Evolutionary conservation across 805 yeast genomes (phyloP), one percentile per base, ranked within the genome.

Genomic region (Candida sakaeoensis): DNA sequence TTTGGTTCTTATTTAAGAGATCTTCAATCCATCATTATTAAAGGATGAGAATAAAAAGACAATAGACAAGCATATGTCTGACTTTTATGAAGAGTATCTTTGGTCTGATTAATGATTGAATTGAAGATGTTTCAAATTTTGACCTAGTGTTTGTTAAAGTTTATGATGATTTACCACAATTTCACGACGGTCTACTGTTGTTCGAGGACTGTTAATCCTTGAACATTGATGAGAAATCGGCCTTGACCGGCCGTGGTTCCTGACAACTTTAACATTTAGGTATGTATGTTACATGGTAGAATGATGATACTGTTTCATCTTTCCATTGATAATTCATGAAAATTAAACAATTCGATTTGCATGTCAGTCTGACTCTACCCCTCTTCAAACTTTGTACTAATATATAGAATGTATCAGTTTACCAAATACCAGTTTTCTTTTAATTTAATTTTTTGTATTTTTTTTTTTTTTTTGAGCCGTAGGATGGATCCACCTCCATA

Each of bases 11-110:
- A 15, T 38, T 32, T 32, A 26, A 18, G 17, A 18, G 14, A 5
- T 27, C 32, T 36, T 29, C 27, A 36, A 36, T 29, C 16, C 14
- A n/a, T 29, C 40, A 36, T 36, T 29, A 17, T 27, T 77, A 81
- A 62, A 63, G 60, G 80, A 82, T 80, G 93, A 85, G 42, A 76
- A 71, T 76, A 75, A 77, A 77, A 72, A 65, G 71, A 36, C 30
- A 68, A 61, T 36, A 64, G 96, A 90, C 97, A 90, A 90, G 97
- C 97, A 90, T 90, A 90, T 90, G 95, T 89, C 97, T 82, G 95
- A 89, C 63, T 48, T n/a, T 61, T 43, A 59, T 68, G 88, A 77
- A 69, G 89, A 78, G 61, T 77, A 67, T 61, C 55, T 63, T 73
- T 38, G 63, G 72, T 68, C 74, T 68, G 74, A 68, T 68, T 17